Conservation (phyloP, 2,329 filamentous ascomycete genomes). For the Penicillium verrucosum region DNA sequence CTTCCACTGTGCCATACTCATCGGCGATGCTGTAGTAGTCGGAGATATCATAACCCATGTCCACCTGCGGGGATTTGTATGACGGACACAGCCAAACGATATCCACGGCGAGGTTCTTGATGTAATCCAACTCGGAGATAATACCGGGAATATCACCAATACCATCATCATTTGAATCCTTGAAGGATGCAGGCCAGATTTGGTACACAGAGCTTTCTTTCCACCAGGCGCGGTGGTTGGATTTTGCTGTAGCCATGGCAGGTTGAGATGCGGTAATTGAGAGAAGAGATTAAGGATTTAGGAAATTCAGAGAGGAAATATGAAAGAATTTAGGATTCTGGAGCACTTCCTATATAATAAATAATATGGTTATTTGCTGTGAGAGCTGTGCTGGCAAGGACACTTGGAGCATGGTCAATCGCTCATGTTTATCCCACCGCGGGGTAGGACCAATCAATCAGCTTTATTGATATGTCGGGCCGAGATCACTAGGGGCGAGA, state of each 20-base stretch:
- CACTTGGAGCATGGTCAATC: slow-evolving; percentile 10
- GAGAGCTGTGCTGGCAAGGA: slow-evolving; percentile 1
- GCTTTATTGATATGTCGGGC: slow-evolving; percentile 7
- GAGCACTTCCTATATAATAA: neutral
- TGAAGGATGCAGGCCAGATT: slow-evolving; percentile 59
- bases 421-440: slow-evolving; percentile 18
- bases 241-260: slow-evolving; percentile 17
- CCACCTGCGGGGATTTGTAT: slow-evolving; percentile 53
- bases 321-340: neutral
- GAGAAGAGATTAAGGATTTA: no score
- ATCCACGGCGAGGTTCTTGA: slow-evolving; percentile 60
- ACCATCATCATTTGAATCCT: slow-evolving; percentile 51
- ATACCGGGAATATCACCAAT: slow-evolving; percentile 65
- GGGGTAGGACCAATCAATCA: slow-evolving; percentile 24
- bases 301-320: no score
- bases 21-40: slow-evolving; percentile 65
- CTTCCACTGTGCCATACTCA: slow-evolving; percentile 64
- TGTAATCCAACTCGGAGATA: slow-evolving; percentile 62
- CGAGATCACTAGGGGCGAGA: neutral
- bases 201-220: slow-evolving; percentile 59
- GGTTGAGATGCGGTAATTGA: neutral
- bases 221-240: slow-evolving; percentile 50
- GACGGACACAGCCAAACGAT: slow-evolving; percentile 57
- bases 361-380: neutral
- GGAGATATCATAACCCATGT: slow-evolving; percentile 54